Evolutionary conservation across 2,329 filamentous ascomycete species (phyloP).

Genomic region (Trichoderma sp.): DNA sequence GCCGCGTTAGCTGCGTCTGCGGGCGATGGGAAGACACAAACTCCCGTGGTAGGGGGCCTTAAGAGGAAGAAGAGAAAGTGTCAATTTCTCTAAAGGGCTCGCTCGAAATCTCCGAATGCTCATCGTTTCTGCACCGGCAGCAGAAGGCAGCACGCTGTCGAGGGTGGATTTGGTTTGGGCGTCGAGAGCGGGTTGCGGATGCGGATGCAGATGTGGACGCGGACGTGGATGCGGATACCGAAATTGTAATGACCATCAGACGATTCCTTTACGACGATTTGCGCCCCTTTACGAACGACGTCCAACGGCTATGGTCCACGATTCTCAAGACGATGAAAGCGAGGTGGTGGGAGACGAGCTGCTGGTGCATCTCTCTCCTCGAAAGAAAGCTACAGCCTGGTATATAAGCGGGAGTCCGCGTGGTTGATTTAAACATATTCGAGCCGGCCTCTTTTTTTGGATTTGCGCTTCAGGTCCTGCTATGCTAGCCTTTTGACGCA

Average conservation of each 20-base stretch:
- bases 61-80: slow-evolving; percentile 86
- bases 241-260: slow-evolving; percentile 42
- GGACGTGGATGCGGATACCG: slow-evolving; percentile 26
- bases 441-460: slow-evolving; percentile 20
- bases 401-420: slow-evolving; percentile 21
- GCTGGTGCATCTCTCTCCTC: slow-evolving; percentile 22
- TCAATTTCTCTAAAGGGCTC: slow-evolving; percentile 63
- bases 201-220: background rate
- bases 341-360: slow-evolving; percentile 13
- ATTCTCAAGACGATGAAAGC: slow-evolving; percentile 16
- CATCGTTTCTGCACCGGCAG: background rate
- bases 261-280: slow-evolving; percentile 37
- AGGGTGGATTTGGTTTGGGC: background rate
- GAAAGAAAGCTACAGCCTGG: slow-evolving; percentile 15
- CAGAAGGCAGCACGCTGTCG: background rate
- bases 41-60: slow-evolving; percentile 46
- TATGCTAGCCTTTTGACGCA: slow-evolving; percentile 5
- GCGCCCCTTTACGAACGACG: slow-evolving; percentile 28
- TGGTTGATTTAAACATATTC: slow-evolving; percentile 20
- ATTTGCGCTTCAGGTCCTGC: slow-evolving; percentile 12
- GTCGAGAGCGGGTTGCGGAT: background rate
- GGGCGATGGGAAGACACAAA: slow-evolving; percentile 38
- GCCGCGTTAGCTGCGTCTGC: slow-evolving; percentile 39
- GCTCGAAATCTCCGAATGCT: slow-evolving; percentile 7
- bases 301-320: slow-evolving; percentile 17